Percentiles rank a stretch among this genome's conserved stretches.
Evolutionary conservation across 2,329 filamentous ascomycete species (phyloP).

Genomic region (Myriosclerotinia duriaeana): DNA sequence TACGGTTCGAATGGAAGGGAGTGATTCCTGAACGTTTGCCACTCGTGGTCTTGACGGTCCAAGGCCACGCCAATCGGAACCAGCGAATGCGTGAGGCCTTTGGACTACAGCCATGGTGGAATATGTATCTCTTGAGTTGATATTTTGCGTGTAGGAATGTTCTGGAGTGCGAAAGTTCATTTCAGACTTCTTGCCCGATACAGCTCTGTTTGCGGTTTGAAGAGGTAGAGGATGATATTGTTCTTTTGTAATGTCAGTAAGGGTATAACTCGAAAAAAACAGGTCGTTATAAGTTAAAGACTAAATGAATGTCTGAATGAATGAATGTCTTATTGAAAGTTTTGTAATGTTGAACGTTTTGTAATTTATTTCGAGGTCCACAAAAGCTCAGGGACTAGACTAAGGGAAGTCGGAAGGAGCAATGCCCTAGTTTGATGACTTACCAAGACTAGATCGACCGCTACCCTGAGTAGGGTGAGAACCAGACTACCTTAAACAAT

Average conservation of each 20-base stretch:
- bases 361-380: not conserved
- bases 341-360: not conserved
- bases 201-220: not conserved
- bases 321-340: not conserved
- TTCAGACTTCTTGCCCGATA: not conserved
- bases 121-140: not conserved
- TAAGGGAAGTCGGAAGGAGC: not conserved
- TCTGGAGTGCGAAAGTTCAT: slow-evolving; percentile 14
- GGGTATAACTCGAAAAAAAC: not conserved
- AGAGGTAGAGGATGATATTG: not conserved
- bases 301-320: not conserved
- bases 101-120: slow-evolving; percentile 2
- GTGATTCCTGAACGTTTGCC: slow-evolving; percentile 2
- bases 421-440: not conserved
- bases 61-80: slow-evolving; percentile 6
- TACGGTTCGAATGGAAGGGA: slow-evolving; percentile 17
- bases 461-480: not conserved
- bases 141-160: not conserved
- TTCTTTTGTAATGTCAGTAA: slow-evolving; percentile 5
- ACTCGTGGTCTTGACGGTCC: slow-evolving; percentile 7
- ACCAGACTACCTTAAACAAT: not conserved
- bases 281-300: not conserved
- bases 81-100: not conserved
- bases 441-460: slow-evolving; percentile 4
- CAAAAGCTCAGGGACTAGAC: not conserved